These are phyloP conservation scores for Candida saitoana DNA, from an alignment of 805 yeast genomes.

Conservation along the genomic window DNA sequence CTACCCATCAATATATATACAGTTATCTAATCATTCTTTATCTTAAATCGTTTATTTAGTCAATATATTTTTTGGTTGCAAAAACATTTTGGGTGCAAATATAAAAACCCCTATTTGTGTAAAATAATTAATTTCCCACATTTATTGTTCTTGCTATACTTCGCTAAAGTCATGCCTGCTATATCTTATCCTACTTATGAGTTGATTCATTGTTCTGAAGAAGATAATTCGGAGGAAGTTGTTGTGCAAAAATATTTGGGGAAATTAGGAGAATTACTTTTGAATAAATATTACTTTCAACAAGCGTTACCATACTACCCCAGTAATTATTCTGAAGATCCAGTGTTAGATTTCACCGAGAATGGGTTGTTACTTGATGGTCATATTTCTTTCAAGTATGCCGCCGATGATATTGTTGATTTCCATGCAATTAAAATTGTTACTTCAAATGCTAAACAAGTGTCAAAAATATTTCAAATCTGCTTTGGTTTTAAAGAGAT, in stretches of 20 bases:
- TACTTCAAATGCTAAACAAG: constrained; percentile 66
- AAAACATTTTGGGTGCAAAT: not conserved
- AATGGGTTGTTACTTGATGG: constrained; percentile 20
- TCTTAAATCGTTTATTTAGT: not conserved
- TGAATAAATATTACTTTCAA: constrained; percentile 3
- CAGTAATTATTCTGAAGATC: constrained; percentile 10
- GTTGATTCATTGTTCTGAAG: not conserved
- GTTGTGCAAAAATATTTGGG: not conserved
- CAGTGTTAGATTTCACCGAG: constrained; percentile 11
- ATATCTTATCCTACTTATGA: not conserved
- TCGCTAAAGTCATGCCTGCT: not conserved
- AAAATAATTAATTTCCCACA: not conserved
- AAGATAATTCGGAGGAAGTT: not conserved
- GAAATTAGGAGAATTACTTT: not conserved
- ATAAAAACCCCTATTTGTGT: not conserved
- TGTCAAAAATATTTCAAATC: constrained; percentile 51
- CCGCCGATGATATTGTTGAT: constrained; percentile 35
- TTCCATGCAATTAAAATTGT: constrained; percentile 69
- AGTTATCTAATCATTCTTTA: too few species aligned
- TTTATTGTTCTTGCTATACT: not conserved
- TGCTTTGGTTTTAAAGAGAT: constrained; percentile 60
- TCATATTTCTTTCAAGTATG: constrained; percentile 12
- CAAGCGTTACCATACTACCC: constrained; percentile 20
- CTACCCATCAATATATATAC: too few species aligned
- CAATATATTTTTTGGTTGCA: constrained; percentile 2